Conservation (phyloP, 352 stramenopile species). For the Globisporangium yorkense region DNA sequence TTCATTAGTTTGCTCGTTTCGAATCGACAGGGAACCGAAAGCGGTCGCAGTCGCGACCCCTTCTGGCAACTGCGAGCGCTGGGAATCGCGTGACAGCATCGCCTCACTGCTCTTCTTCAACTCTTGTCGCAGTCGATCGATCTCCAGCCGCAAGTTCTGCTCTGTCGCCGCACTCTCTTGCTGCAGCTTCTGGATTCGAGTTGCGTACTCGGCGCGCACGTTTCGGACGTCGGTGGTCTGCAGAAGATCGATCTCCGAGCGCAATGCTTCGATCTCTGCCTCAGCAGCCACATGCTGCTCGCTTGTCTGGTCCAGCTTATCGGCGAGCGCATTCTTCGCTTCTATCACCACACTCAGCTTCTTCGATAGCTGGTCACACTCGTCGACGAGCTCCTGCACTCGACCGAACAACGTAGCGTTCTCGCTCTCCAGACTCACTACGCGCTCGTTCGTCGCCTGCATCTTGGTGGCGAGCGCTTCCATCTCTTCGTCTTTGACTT, state of each 20-base stretch:
- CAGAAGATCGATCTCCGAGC: constrained; percentile 56
- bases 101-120: constrained; percentile 28
- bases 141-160: constrained; percentile 36
- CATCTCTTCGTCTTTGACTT: constrained; percentile 41
- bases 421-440: constrained; percentile 31
- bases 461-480: constrained; percentile 24
- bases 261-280: constrained; percentile 49
- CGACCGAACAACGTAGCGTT: constrained; percentile 26
- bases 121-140: constrained; percentile 49
- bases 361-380: constrained; percentile 28
- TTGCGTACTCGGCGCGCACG: constrained; percentile 35
- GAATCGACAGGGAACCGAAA: not conserved
- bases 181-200: constrained; percentile 46
- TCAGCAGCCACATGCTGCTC: constrained; percentile 31
- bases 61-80: not conserved
- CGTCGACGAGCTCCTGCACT: constrained; percentile 21
- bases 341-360: constrained; percentile 31
- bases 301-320: constrained; percentile 39
- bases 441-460: constrained; percentile 18
- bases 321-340: constrained; percentile 46
- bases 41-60: not conserved
- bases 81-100: not conserved
- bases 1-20: not conserved
- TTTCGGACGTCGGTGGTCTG: constrained; percentile 56
- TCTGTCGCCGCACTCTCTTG: constrained; percentile 36